A percentile compares a stretch with the other conserved stretches of the same genome.
phyloP scores from a whole-genome alignment of 352 stramenopile genomes.

The Phytophthora vignae region DNA sequence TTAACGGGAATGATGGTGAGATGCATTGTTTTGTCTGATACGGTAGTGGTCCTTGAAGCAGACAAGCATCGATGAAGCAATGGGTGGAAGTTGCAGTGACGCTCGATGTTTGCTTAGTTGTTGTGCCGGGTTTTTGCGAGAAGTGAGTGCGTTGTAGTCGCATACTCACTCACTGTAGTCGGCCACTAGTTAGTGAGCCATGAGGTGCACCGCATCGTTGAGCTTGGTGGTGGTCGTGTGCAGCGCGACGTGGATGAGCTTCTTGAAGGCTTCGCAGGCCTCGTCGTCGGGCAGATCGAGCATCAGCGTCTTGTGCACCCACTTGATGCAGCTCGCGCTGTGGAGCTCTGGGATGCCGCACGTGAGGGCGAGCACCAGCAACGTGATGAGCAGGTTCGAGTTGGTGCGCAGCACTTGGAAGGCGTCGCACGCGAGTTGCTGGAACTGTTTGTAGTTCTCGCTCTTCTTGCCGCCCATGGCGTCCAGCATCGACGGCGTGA shows the following conservation, averaged over 20 bases:
- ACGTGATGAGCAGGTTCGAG: constrained; percentile 85
- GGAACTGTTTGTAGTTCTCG: constrained; percentile 79
- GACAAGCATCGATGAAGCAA: background rate
- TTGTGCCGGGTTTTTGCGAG: no score
- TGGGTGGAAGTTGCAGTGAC: no score
- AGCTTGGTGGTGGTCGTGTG: constrained; percentile 83
- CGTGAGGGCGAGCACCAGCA: constrained; percentile 81
- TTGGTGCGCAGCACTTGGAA: constrained; percentile 79
- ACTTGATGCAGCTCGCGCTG: constrained; percentile 74
- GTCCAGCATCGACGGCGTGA: constrained; percentile 91
- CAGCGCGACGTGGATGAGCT: constrained; percentile 82
- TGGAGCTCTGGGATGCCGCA: constrained; percentile 86
- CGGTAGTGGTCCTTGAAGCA: constrained; percentile 1
- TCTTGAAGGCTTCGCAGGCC: constrained; percentile 66
- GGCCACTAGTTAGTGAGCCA: constrained; percentile 63
- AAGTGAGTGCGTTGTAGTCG: no score
- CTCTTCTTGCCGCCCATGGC: constrained; percentile 86
- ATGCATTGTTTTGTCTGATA: constrained; percentile 30
- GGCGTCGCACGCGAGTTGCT: constrained; percentile 66
- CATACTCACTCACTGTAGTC: background rate
- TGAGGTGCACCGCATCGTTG: constrained; percentile 88
- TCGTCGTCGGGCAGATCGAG: constrained; percentile 74
- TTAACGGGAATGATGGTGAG: constrained; percentile 1
- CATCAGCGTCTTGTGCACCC: constrained; percentile 85
- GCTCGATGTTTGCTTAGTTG: no score